These are phyloP conservation scores for Panellus pusillus DNA, from an alignment of 768 basidiomycete species.

Conservation along the genomic window DNA sequence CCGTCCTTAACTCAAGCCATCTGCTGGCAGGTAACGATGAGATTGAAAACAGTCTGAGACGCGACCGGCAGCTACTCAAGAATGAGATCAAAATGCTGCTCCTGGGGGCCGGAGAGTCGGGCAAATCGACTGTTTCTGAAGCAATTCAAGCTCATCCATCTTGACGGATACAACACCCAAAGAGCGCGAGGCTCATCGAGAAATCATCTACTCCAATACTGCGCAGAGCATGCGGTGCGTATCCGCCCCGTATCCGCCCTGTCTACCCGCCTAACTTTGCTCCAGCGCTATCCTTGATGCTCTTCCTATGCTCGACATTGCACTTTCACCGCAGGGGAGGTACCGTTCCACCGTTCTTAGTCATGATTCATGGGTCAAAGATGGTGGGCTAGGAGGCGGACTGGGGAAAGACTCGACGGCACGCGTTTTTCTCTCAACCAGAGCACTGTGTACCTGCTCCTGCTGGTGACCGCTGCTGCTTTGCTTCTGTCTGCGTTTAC, in stretches of 20 bases:
- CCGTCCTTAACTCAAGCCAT: too few species aligned
- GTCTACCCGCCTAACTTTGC: not conserved
- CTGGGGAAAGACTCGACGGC: constrained; percentile 58
- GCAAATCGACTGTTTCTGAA: constrained; percentile 96
- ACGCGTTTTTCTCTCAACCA: constrained; percentile 63
- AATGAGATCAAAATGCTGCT: constrained; percentile 97
- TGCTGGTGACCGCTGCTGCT: constrained; percentile 69
- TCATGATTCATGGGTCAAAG: constrained; percentile 58
- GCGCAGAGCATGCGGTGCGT: constrained; percentile 84
- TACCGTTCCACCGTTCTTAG: constrained; percentile 66
- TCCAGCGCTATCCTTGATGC: constrained; percentile 86
- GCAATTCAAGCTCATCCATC: constrained; percentile 95
- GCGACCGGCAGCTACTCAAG: constrained; percentile 11
- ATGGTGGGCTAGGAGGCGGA: constrained; percentile 73
- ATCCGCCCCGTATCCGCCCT: not conserved
- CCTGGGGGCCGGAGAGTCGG: constrained; percentile 95
- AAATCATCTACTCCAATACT: constrained; percentile 94
- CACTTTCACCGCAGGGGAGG: constrained; percentile 64
- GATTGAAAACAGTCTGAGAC: too few species aligned
- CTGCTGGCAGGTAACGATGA: too few species aligned
- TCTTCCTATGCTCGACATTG: constrained; percentile 77
- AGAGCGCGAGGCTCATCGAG: constrained; percentile 91
- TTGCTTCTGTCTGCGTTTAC: constrained; percentile 64
- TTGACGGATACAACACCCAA: constrained; percentile 85
- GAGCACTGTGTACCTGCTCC: constrained; percentile 73